Base-by-base conservation (phyloP, 495 filamentous ascomycete species). In the Penicillium cosmopolitanum region DNA sequence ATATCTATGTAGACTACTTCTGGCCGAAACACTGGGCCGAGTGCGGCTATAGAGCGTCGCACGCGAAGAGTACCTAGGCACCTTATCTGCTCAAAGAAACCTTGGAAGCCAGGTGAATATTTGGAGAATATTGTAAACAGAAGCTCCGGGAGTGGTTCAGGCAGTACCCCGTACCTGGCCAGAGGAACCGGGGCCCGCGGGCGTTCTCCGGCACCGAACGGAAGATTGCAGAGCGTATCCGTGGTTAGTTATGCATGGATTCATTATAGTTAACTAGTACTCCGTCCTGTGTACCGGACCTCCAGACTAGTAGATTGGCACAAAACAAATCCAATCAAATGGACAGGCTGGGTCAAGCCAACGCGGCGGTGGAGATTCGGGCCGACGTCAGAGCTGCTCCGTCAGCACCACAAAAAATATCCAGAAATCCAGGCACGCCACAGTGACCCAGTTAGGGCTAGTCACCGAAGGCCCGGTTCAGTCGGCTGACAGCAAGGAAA, bases 371-470 rank as follows among this genome's bases (percentile, higher is more conserved):
- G 42, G 42, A 44, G 42, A 44, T 23, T 34, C 44, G 43, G 43
- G 48, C 50, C 33, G 19, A 42, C 42, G 44, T 21, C 34, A 50
- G 28, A 31, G 43, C 31, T 50, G 46, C 43, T 40, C 19, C 23
- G 46, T 48, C 19, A 48, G 46, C 46, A 15, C 21, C 21, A 48
- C 2, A 23, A 23, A 4, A 23, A 23, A 3, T 13, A 48, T 4
- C 0, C 11, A 25, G 46, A 50, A 36, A 55, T 21, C 34, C 33
- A 36, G 54, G 46, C 15, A 38, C 56, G 56, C 61, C 55, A 63
- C 61, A 16, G n/a, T 5, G 23, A 19, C 61, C 51, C 36, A 52
- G 25, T 58, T 53, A 51, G 55, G 60, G 36, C 31, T 55, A 55
- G 55, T 58, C 43, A 53, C 31, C 55, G 42, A 16, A 13, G 16